phyloP scores from a whole-genome alignment of 805 yeast genomes.

The Candida mattraensis region DNA sequence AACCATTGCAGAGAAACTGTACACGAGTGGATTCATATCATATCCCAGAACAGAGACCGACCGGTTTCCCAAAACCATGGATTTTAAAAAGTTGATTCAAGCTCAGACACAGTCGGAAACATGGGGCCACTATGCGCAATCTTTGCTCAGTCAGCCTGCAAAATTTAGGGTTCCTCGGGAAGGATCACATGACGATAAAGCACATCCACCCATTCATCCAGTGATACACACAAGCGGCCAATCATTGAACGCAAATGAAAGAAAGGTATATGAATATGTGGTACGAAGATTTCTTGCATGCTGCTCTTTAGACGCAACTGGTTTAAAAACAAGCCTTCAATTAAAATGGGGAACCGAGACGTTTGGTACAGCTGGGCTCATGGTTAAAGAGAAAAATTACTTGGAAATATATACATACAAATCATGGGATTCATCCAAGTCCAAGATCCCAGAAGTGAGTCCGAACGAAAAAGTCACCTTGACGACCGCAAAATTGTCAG shows the following conservation, averaged over 20 bases:
- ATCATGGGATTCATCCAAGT: slow-evolving; percentile 68
- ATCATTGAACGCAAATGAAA: slow-evolving; percentile 46
- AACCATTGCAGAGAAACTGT: slow-evolving; percentile 77
- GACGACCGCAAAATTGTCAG: slow-evolving; percentile 54
- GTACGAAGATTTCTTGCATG: slow-evolving; percentile 86
- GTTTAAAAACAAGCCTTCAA: slow-evolving; percentile 59
- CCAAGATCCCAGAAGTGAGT: slow-evolving; percentile 60
- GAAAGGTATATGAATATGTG: slow-evolving; percentile 81
- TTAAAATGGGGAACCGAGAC: slow-evolving; percentile 77
- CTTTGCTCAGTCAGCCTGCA: slow-evolving; percentile 39
- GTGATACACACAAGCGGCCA: slow-evolving; percentile 38
- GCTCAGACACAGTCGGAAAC: slow-evolving; percentile 52
- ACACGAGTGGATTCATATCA: slow-evolving; percentile 82
- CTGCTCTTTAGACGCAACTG: slow-evolving; percentile 89
- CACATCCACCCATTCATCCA: slow-evolving; percentile 99
- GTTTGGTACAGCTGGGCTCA: slow-evolving; percentile 72
- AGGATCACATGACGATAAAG: slow-evolving; percentile 87
- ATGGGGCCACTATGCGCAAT: slow-evolving; percentile 75
- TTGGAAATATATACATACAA: slow-evolving; percentile 78
- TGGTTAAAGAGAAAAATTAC: slow-evolving; percentile 72
- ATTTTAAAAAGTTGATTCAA: slow-evolving; percentile 58
- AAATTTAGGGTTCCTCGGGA: slow-evolving; percentile 66
- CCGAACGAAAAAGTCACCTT: slow-evolving; percentile 60
- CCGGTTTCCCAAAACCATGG: slow-evolving; percentile 73
- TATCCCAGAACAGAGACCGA: slow-evolving; percentile 99